Evolutionary conservation across 805 yeast species (phyloP).

Genomic region (Ogataea paraovalis): DNA sequence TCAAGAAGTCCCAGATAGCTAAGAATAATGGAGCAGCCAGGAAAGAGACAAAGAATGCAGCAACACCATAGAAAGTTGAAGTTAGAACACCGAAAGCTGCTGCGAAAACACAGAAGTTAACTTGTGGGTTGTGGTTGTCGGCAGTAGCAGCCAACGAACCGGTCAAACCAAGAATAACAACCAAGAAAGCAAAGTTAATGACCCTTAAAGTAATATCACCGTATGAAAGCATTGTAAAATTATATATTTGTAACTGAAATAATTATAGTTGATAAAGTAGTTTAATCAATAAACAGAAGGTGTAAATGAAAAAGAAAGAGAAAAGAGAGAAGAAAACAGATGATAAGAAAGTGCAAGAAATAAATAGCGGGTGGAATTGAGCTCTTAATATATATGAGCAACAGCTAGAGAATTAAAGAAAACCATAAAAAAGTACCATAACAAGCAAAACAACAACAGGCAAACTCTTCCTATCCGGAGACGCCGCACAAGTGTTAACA

Average conservation of each 20-base stretch:
- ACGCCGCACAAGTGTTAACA: neutral
- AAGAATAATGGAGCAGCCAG: constrained; percentile 86
- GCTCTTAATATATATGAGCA: neutral
- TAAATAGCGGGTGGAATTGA: neutral
- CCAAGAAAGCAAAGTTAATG: constrained; percentile 69
- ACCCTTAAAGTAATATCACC: constrained; percentile 75
- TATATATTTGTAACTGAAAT: neutral
- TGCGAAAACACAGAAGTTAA: constrained; percentile 83
- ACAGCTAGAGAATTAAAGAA: neutral
- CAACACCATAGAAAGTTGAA: constrained; percentile 72
- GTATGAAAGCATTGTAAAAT: constrained; percentile 46
- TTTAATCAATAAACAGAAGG: neutral
- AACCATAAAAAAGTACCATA: constrained; percentile 1
- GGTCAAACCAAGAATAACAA: constrained; percentile 78
- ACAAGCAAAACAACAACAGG: constrained; percentile 1
- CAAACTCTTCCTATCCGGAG: constrained; percentile 8
- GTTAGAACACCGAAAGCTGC: constrained; percentile 82
- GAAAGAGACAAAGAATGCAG: constrained; percentile 71
- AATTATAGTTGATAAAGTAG: constrained; percentile 1
- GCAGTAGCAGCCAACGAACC: constrained; percentile 80
- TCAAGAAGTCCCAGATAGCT: constrained; percentile 76
- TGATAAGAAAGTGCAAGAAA: neutral
- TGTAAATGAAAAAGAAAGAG: constrained; percentile 4
- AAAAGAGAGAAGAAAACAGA: neutral
- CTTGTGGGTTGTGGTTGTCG: constrained; percentile 60